Conservation (phyloP, 371 early-diverging fungal genomes). For the Apophysomyces sp. region DNA sequence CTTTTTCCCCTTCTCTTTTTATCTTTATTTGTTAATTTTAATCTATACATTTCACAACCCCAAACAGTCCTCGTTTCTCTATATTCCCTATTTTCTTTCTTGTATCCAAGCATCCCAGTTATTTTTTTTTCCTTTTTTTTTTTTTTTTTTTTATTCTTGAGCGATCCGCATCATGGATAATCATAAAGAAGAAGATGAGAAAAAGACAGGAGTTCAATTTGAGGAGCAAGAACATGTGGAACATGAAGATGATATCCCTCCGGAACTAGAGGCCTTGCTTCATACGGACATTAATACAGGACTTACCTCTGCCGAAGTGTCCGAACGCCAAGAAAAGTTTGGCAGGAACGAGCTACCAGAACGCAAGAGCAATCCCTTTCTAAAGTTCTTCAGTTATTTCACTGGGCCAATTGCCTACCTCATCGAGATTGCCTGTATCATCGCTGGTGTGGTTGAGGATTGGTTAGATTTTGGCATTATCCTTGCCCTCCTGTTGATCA, state of each 20-base stretch:
- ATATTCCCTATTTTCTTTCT: too few relatives aligned
- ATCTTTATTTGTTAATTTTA: not conserved
- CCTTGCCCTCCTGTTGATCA: constrained; percentile 75
- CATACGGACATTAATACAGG: constrained; percentile 67
- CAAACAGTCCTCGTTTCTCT: too few relatives aligned
- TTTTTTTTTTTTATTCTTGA: not conserved
- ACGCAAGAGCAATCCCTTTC: constrained; percentile 73
- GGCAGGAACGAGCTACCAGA: constrained; percentile 77
- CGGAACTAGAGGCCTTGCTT: constrained; percentile 68
- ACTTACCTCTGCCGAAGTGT: constrained; percentile 53
- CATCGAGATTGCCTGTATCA: constrained; percentile 79
- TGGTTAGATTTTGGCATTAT: constrained; percentile 90
- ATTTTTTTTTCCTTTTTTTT: not conserved
- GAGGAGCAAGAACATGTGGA: constrained; percentile 66
- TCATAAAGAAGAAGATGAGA: constrained; percentile 8
- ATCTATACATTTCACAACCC: not conserved
- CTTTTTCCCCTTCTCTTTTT: not conserved
- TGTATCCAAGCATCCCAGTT: too few relatives aligned
- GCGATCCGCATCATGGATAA: not conserved
- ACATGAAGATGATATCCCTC: constrained; percentile 65
- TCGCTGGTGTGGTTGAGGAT: constrained; percentile 70
- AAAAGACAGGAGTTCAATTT: constrained; percentile 19
- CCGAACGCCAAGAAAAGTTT: constrained; percentile 58
- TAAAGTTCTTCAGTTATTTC: constrained; percentile 88
- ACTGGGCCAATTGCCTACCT: constrained; percentile 88